Evolutionary conservation across 2,329 filamentous ascomycete genomes (phyloP).

Genomic region (Neocucurbitaria cava): DNA sequence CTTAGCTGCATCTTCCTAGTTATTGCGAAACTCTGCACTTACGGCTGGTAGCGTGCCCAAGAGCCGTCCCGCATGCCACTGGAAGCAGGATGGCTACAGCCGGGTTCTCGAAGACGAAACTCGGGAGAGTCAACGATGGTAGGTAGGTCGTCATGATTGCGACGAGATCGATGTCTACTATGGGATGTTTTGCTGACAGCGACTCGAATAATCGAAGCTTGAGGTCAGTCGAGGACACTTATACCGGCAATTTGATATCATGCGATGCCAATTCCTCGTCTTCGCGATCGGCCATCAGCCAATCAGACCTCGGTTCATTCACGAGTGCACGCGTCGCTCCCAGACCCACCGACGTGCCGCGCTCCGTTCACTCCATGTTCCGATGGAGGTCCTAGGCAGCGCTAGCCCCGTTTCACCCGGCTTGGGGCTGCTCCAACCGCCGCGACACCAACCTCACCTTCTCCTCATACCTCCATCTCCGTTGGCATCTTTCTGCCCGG

Average conservation of each 20-base stretch:
- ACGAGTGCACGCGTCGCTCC: slow-evolving; percentile 19
- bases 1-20: slow-evolving; percentile 1
- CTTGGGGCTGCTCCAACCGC: slow-evolving; percentile 21
- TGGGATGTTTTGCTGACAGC: neutral
- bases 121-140: slow-evolving; percentile 77
- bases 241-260: slow-evolving; percentile 9
- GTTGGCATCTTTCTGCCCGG: slow-evolving; percentile 26
- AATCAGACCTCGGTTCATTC: slow-evolving; percentile 23
- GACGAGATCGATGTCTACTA: slow-evolving; percentile 5
- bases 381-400: slow-evolving; percentile 1
- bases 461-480: slow-evolving; percentile 33
- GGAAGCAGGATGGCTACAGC: slow-evolving; percentile 79
- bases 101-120: slow-evolving; percentile 73
- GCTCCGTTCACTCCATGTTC: slow-evolving; percentile 11
- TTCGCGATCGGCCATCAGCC: slow-evolving; percentile 8
- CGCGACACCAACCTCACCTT: slow-evolving; percentile 30
- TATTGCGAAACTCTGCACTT: slow-evolving; percentile 39
- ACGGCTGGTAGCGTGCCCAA: slow-evolving; percentile 74
- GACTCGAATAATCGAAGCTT: neutral
- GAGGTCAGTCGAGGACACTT: slow-evolving; percentile 4
- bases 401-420: slow-evolving; percentile 31
- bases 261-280: slow-evolving; percentile 10
- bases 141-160: slow-evolving; percentile 78
- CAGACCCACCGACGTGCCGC: slow-evolving; percentile 35
- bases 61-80: slow-evolving; percentile 72